These are phyloP conservation scores for Fusarium robinianum DNA, from an alignment of 2,329 filamentous ascomycete genomes.

Conservation along the genomic window DNA sequence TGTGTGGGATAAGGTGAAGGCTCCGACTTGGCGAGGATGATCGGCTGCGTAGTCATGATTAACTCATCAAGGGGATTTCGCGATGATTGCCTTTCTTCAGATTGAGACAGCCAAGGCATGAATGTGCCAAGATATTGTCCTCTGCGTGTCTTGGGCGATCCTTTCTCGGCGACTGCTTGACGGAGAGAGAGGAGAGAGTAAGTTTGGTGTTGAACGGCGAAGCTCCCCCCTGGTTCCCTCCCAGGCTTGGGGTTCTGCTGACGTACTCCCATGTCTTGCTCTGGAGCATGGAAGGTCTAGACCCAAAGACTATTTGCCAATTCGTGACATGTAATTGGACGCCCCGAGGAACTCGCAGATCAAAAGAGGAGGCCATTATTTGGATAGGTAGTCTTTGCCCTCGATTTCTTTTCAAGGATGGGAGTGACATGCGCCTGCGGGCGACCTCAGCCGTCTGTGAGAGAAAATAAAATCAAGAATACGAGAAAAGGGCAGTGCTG, in stretches of 20 bases:
- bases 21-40: constrained; percentile 14
- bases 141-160: neutral
- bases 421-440: too few relatives aligned
- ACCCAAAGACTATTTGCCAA: constrained; percentile 5
- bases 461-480: neutral
- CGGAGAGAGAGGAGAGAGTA: constrained; percentile 10
- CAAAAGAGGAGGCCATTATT: constrained; percentile 7
- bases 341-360: neutral
- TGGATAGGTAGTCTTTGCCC: too few relatives aligned
- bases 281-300: constrained; percentile 5
- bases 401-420: too few relatives aligned
- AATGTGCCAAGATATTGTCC: constrained; percentile 1
- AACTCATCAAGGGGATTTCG: constrained; percentile 18
- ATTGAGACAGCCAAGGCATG: neutral
- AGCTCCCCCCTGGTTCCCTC: too few relatives aligned
- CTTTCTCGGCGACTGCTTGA: neutral
- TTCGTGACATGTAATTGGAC: constrained; percentile 13
- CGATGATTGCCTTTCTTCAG: neutral
- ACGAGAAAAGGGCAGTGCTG: neutral
- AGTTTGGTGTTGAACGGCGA: too few relatives aligned
- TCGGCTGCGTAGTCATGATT: constrained; percentile 20
- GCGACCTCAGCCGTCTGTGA: too few relatives aligned
- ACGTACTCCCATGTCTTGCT: too few relatives aligned
- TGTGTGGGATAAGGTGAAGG: neutral
- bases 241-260: too few relatives aligned